Percentiles rank a stretch among this genome's conserved stretches.
phyloP scores from a whole-genome alignment of 2,329 filamentous ascomycete species.

The Waltergamsia citrina region DNA sequence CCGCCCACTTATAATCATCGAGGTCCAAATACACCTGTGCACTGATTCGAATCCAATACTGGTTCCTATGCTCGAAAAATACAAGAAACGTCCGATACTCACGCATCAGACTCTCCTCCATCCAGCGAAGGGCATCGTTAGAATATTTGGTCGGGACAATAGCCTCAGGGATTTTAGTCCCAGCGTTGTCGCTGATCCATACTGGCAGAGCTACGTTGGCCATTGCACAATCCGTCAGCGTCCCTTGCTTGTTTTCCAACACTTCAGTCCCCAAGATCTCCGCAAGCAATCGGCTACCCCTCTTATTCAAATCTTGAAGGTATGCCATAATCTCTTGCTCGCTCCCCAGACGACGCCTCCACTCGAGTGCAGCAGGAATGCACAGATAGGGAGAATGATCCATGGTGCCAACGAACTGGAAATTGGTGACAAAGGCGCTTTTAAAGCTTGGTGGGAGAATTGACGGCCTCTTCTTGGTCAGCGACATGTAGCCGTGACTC shows the following conservation, averaged over 20 bases:
- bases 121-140: constrained; percentile 42
- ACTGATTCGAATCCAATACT: constrained; percentile 64
- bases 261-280: constrained; percentile 58
- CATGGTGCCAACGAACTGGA: constrained; percentile 68
- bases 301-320: constrained; percentile 48
- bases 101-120: constrained; percentile 39
- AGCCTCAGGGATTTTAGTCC: constrained; percentile 11
- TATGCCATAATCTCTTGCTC: constrained; percentile 62
- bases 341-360: constrained; percentile 59
- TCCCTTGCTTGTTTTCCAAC: constrained; percentile 54
- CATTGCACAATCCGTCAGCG: constrained; percentile 58
- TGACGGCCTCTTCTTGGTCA: constrained; percentile 15
- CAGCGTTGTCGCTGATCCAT: constrained; percentile 15
- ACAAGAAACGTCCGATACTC: constrained; percentile 64
- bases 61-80: constrained; percentile 47
- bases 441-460: constrained; percentile 36
- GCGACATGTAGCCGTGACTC: constrained; percentile 63
- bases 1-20: constrained; percentile 67
- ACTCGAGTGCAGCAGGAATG: constrained; percentile 60
- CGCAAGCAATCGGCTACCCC: constrained; percentile 53
- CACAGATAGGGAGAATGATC: constrained; percentile 66
- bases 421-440: constrained; percentile 55
- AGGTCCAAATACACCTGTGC: constrained; percentile 75
- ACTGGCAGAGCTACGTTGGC: constrained; percentile 68
- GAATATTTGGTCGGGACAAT: constrained; percentile 20